Base-by-base conservation (phyloP, 1,139 yeast species). In the Insectozyma bohioensis region DNA sequence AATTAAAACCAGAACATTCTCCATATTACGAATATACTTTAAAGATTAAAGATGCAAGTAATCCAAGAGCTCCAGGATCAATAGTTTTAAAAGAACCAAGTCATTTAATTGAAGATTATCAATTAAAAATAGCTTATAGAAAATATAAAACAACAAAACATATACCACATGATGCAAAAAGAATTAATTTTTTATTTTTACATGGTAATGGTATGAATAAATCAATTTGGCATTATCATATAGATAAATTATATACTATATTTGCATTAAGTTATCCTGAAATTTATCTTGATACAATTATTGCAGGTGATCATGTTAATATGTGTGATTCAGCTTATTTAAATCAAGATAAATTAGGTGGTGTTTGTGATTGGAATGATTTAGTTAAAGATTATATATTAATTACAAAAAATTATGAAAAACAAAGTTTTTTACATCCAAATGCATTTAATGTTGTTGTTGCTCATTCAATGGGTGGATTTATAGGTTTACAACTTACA, bases 391-490 rank as follows among this genome's bases (percentile, higher is more conserved):
- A 84, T 49, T 53, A 75, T 30, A 58, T 72, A 30, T 53, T 58
- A 34, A 64, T 82, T 11, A 63, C 79, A 11, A 59, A 62, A 33
- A 13, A 27, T 12, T 58, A 67, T 24, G 75, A 70, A 38, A 52
- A 46, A 15, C 36, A 35, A 1, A 47, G 52, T 6, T 47, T 53
- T 4, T 31, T 40, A n/a, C 35, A 40, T 20, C 43, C 40, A n/a
- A 58, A 60, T 7, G 63, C 59, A 23, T 68, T 78, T 39, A 67
- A 52, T 34, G 66, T 82, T 10, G 51, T 67, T 4, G 54, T 82
- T 20, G 92, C 87, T n/a, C 92, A 83, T 51, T 82, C 90, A 0
- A 72, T 78, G 72, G 88, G 92, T 9, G 92, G 87, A 0, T 67
- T 67, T 39, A 69, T 64, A 28, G 63, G 72, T 0, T 45, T 80